phyloP scores from a whole-genome alignment of 129 eudicot genomes.

The Arctium minus region DNA sequence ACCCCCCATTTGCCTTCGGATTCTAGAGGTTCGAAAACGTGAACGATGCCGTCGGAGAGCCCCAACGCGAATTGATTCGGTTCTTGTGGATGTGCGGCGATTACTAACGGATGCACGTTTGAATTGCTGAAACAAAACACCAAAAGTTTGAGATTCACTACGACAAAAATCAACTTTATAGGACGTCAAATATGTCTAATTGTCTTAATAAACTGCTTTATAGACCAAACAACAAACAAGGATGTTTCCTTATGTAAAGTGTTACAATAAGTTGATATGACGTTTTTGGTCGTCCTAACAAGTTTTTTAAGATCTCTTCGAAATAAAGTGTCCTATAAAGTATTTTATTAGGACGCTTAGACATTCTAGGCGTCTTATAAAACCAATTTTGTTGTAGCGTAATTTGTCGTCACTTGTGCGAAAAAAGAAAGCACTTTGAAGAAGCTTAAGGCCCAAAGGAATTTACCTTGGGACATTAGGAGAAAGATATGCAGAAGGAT shows the following conservation, averaged over 20 bases:
- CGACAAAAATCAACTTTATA: neutral
- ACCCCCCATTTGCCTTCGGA: constrained; percentile 46
- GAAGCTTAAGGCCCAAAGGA: neutral
- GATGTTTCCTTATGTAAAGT: neutral
- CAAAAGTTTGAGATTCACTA: neutral
- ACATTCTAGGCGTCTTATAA: neutral
- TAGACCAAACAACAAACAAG: neutral
- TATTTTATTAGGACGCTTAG: neutral
- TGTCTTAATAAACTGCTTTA: neutral
- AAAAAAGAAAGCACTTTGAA: neutral
- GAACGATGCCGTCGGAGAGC: constrained; percentile 48
- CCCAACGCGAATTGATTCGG: constrained; percentile 58
- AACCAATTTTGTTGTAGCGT: too few species aligned
- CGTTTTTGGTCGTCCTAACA: neutral
- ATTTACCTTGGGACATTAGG: constrained; percentile 60
- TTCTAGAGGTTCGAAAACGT: constrained; percentile 48
- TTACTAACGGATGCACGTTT: constrained; percentile 40
- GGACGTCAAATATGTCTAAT: neutral
- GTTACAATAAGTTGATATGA: neutral
- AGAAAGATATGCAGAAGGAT: constrained; percentile 72
- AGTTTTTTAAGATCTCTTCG: too few species aligned
- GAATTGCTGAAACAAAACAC: constrained; percentile 7
- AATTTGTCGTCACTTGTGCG: neutral
- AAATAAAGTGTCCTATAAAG: too few species aligned
- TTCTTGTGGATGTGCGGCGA: constrained; percentile 64